Percentiles rank a stretch among this genome's conserved stretches.
phyloP scores from a whole-genome alignment of 2,329 filamentous ascomycete species.

The Penicillium fuscoglaucum region DNA sequence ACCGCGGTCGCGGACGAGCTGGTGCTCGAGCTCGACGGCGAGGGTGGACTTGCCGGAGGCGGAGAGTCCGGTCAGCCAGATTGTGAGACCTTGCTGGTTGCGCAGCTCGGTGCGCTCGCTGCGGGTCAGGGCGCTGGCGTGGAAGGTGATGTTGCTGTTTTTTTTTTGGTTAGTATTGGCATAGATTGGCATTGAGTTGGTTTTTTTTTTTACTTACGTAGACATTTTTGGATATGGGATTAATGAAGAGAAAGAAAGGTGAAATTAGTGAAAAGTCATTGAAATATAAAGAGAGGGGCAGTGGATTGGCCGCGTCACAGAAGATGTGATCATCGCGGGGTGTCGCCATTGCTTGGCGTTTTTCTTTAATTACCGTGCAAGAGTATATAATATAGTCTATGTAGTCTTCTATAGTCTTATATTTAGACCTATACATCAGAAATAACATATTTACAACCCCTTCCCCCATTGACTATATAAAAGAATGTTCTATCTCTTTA shows the following conservation, averaged over 20 bases:
- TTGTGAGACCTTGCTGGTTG: slow-evolving; percentile 85
- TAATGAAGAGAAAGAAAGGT: neutral
- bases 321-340: slow-evolving; percentile 29
- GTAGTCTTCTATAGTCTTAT: neutral
- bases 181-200: neutral
- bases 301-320: slow-evolving; percentile 20
- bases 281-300: slow-evolving; percentile 11
- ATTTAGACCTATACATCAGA: neutral
- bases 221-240: slow-evolving; percentile 32
- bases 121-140: slow-evolving; percentile 45
- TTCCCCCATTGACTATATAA: too few species aligned
- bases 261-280: neutral
- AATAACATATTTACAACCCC: neutral
- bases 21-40: slow-evolving; percentile 93
- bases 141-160: slow-evolving; percentile 50
- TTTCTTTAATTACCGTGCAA: too few species aligned
- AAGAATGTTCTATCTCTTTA: neutral
- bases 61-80: slow-evolving; percentile 97
- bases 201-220: slow-evolving; percentile 30
- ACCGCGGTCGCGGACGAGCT: slow-evolving; percentile 73
- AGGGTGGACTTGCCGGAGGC: slow-evolving; percentile 97
- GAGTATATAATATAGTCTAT: too few species aligned
- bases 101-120: slow-evolving; percentile 52
- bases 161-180: slow-evolving; percentile 4
- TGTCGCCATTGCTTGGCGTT: slow-evolving; percentile 9